Conservation (phyloP, 1,284 basidiomycete species). For the Macrocystidia cucumis region DNA sequence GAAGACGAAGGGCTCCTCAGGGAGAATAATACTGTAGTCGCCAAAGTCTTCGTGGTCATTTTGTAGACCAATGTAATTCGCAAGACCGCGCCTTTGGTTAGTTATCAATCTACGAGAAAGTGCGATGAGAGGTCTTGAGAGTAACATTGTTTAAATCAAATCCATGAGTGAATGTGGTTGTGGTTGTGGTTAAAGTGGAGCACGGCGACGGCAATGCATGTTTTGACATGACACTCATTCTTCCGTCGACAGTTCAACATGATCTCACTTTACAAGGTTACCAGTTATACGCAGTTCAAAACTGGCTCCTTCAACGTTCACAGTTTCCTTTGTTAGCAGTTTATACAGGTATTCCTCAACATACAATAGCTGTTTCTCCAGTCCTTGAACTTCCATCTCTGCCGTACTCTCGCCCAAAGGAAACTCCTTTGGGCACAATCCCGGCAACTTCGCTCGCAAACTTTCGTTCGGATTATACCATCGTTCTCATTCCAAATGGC, state of each 20-base stretch:
- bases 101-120: too few species aligned
- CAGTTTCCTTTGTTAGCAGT: conserved; percentile 58
- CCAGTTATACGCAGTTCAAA: conserved; percentile 78
- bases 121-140: too few species aligned
- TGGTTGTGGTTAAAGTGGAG: too few species aligned
- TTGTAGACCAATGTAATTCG: conserved; percentile 1
- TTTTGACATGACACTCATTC: too few species aligned
- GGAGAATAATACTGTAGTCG: conserved; percentile 55
- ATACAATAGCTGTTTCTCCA: conserved; percentile 42
- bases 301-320: conserved; percentile 66
- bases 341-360: conserved; percentile 63
- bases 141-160: too few species aligned
- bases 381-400: conserved; percentile 4
- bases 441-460: conserved; percentile 79
- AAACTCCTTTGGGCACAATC: conserved; percentile 59
- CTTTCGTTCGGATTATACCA: conserved; percentile 78
- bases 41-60: conserved; percentile 34
- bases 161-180: too few species aligned
- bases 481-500: conserved; percentile 67
- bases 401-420: conserved; percentile 41
- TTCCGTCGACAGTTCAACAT: too few species aligned
- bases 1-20: conserved; percentile 55
- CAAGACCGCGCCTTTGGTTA: neutral
- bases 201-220: too few species aligned
- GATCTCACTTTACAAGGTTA: conserved; percentile 38